Conservation (phyloP, 1,284 basidiomycete species). For the Coniferiporia sulphurascens region DNA sequence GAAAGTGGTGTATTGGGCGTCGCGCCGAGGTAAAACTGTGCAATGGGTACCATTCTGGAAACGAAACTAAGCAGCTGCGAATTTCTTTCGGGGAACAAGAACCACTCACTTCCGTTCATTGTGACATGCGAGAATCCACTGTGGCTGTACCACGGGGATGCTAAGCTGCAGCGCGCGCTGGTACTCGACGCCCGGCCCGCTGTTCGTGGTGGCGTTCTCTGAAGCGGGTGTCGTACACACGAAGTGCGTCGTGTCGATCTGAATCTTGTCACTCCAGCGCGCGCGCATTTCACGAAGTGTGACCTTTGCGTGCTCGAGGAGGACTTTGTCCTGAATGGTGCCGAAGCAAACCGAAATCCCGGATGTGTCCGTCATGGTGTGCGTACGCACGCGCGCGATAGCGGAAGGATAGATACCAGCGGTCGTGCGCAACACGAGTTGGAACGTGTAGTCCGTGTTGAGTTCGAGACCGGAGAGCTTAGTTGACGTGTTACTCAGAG, state of each 20-base stretch:
- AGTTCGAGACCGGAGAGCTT: conserved; percentile 88
- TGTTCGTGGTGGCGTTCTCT: conserved; percentile 56
- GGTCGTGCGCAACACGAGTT: conserved; percentile 84
- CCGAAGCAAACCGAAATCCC: conserved; percentile 93
- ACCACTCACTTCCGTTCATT: conserved; percentile 66
- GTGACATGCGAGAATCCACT: conserved; percentile 86
- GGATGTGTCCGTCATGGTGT: conserved; percentile 90
- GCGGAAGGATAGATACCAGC: conserved; percentile 88
- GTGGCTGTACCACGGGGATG: conserved; percentile 86
- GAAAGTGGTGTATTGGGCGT: conserved; percentile 42
- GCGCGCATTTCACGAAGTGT: conserved; percentile 81
- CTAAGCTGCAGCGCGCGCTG: conserved; percentile 87
- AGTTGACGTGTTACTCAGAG: conserved; percentile 77
- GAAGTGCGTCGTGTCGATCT: conserved; percentile 96
- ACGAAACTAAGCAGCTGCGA: neutral
- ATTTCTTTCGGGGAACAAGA: neutral
- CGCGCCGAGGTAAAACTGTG: conserved; percentile 75
- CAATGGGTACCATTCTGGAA: conserved; percentile 81
- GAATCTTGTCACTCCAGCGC: conserved; percentile 86
- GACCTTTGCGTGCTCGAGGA: conserved; percentile 74
- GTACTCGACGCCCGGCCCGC: conserved; percentile 77
- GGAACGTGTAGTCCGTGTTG: conserved; percentile 88
- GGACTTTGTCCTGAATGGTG: conserved; percentile 69
- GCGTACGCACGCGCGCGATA: conserved; percentile 75
- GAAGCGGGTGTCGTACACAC: conserved; percentile 86